A percentile compares a stretch with the other conserved stretches of the same genome.
Evolutionary conservation across 306 rosid genomes (phyloP).

Genomic region (Casuarina equisetifolia): DNA sequence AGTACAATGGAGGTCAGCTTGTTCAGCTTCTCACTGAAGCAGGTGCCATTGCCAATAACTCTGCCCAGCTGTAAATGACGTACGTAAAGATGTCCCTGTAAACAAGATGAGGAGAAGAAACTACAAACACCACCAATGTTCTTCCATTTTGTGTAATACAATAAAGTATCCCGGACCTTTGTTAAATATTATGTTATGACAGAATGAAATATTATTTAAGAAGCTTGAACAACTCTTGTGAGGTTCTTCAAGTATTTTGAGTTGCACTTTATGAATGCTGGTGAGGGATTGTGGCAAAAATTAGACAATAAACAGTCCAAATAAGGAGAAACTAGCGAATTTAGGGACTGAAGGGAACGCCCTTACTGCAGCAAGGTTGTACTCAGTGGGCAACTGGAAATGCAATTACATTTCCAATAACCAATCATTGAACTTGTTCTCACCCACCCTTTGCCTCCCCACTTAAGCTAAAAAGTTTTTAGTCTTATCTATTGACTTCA

Average conservation of each 20-base stretch:
- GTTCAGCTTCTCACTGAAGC: slow-evolving; percentile 66
- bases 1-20: slow-evolving; percentile 56
- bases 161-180: background rate
- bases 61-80: slow-evolving; percentile 43
- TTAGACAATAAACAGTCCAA: no score
- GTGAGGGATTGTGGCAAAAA: no score
- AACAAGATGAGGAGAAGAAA: slow-evolving; percentile 1
- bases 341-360: no score
- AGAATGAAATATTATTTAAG: background rate
- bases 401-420: no score
- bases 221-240: background rate
- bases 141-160: slow-evolving; percentile 10
- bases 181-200: background rate
- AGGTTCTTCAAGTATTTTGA: background rate
- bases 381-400: no score
- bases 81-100: background rate
- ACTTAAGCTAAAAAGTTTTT: background rate
- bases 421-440: no score
- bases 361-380: no score
- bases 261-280: no score
- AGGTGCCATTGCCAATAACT: slow-evolving; percentile 55
- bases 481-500: background rate
- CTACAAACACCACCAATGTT: background rate
- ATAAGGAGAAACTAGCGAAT: no score
- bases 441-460: no score